Evolutionary conservation across 1,284 basidiomycete genomes (phyloP), one percentile per base, ranked within the genome.

Genomic region (Microbotryum violaceum): DNA sequence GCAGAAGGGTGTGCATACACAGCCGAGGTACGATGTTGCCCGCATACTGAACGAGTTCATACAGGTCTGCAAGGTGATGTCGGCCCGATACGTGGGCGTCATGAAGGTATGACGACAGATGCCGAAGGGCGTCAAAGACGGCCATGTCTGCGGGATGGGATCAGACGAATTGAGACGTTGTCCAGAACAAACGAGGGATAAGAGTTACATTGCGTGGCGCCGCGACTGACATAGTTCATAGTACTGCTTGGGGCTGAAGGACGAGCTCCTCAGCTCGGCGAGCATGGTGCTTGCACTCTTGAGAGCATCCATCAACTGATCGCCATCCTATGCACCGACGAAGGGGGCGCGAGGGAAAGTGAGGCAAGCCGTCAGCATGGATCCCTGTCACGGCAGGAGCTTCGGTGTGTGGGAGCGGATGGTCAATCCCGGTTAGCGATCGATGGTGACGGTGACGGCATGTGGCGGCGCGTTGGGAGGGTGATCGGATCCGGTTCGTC

Each of bases 1-100:
- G 33, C 6, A 33, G 0, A 25, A 18, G 23, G 56, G 52, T n/a
- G 42, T 23, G 54, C 56, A 4, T 8, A 64, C 63, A 66, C 7
- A 71, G 57, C 1, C 91, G 85, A 21, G 91, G 91, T 31, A 96
- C 86, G 75, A 97, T 94, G 70, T 79, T 80, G 75, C 90, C 89
- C 47, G 90, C 91, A 74, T 91, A 97, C 82, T 97, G 93, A 42
- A 97, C 92, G 63, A 97, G 85, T 75, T 97, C 93, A 77, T 97
- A 97, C 56, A 97, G 81, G 80, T 97, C 93, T 51, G 93, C 93
- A 61, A 97, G 83, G 72, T 96, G 92, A 74, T 96, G 91, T 73
- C 86, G 84, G 56, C 85, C 85, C 66, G 88, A 85, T 25, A 83
- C 85, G 77, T 97, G 92, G 7, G 91, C 91, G 64, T 96, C 93